Base-by-base conservation (phyloP, 331 rosid genomes). In the Dryas integrifolia region DNA sequence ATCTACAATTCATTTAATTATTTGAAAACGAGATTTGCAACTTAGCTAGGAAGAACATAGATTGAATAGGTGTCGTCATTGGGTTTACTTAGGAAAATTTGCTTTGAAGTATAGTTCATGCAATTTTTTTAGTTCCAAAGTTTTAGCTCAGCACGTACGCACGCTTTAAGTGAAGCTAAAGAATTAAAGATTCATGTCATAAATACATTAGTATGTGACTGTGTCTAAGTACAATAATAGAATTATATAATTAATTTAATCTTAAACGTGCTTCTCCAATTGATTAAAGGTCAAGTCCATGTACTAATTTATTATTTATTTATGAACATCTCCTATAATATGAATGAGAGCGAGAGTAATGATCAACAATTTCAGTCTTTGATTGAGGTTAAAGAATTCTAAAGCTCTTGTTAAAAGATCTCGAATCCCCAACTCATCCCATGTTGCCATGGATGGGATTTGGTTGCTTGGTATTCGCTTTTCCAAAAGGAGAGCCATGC, bases 401-500 rank as follows among this genome's bases (percentile, higher is more conserved):
- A 69, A 8, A 72, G 77, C 78, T 83, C 68, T 65, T 67, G 63
- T 75, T 63, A 75, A 73, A 85, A 84, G 89, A 83, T 90, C 86
- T 88, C 87, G 80, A 86, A 90, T 88, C 89, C 85, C 87, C 76
- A 80, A 81, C 82, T 68, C 69, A 74, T 74, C 84, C 87, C 93
- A 81, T 81, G 76, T 83, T 86, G 87, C 86, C 81, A 80, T 86
- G 88, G 81, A 88, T 76, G 83, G 76, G 92, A 86, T 89, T 89
- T 81, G 89, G 67, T 86, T 72, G 87, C 70, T 83, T 86, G 57
- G 74, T 79, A 83, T 83, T 81, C 74, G 78, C 88, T 83, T 90
- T 88, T 70, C 85, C 81, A 83, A 88, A 84, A 79, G 94, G 5
- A 76, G 89, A 80, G 90, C 85, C 90, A 82, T 83, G 89, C 89